Percentiles rank a stretch among this genome's conserved stretches.
Conservation (phyloP, 352 stramenopile species). For the Plasmopara viticola region DNA sequence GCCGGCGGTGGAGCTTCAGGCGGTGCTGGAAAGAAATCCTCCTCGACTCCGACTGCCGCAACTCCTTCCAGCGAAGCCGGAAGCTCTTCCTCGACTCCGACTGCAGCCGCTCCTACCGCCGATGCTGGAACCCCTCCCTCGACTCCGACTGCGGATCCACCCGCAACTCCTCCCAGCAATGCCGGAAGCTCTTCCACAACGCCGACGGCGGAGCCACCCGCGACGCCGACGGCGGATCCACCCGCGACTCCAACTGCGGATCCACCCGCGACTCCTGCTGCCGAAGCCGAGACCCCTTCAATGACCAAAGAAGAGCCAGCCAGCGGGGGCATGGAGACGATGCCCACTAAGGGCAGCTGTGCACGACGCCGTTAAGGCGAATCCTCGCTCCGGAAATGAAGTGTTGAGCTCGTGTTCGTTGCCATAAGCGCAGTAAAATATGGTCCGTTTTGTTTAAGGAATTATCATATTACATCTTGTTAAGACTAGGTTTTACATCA, state of each 20-base stretch:
- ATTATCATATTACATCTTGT: too few relatives aligned
- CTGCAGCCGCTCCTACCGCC: background rate
- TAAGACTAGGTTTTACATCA: too few relatives aligned
- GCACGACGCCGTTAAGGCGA: too few relatives aligned
- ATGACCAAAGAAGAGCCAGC: slow-evolving; percentile 1
- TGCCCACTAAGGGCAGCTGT: too few relatives aligned
- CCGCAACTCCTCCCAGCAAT: background rate
- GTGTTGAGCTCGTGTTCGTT: too few relatives aligned
- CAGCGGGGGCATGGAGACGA: background rate
- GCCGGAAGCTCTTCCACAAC: background rate
- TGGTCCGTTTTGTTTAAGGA: too few relatives aligned
- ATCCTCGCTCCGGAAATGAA: too few relatives aligned
- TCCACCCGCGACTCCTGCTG: background rate
- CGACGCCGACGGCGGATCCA: too few relatives aligned
- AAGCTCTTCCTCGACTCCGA: background rate
- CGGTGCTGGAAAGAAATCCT: background rate
- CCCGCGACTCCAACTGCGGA: too few relatives aligned
- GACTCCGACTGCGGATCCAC: too few relatives aligned
- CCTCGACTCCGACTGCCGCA: too few relatives aligned
- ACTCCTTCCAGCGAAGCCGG: background rate
- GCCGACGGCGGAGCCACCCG: background rate
- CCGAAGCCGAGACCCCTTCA: background rate
- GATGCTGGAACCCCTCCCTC: background rate
- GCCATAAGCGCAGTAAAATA: too few relatives aligned
- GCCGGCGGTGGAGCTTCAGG: background rate